phyloP scores from a whole-genome alignment of 83 land plant species.

The Picea mariana region DNA sequence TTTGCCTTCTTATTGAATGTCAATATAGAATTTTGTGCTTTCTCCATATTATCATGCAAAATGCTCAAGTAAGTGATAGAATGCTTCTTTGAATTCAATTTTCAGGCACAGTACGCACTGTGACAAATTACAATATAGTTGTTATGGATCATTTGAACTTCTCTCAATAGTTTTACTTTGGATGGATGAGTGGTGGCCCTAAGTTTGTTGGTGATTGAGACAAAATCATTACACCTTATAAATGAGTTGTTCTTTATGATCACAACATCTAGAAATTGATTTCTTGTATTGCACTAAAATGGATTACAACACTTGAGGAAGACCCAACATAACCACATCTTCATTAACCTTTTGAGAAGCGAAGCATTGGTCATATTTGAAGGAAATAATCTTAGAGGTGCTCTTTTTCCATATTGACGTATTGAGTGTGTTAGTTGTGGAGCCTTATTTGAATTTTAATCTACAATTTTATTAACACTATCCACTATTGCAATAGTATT shows the following conservation, averaged over 20 bases:
- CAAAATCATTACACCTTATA: neutral
- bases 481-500: too few relatives aligned
- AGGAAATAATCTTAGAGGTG: neutral
- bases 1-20: neutral
- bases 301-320: neutral
- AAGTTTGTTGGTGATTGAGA: neutral
- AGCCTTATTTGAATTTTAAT: neutral
- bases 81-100: neutral
- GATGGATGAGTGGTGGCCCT: neutral
- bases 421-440: neutral
- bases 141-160: too few relatives aligned
- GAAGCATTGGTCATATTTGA: neutral
- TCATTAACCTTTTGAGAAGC: neutral
- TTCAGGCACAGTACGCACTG: neutral
- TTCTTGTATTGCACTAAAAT: neutral
- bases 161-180: rapidly evolving
- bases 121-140: neutral
- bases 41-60: neutral
- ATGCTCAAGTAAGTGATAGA: neutral
- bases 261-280: neutral
- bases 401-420: neutral
- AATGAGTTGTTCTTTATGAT: neutral
- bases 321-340: neutral
- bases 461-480: too few relatives aligned
- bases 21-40: neutral